Evolutionary conservation across 805 yeast genomes (phyloP), one percentile per base, ranked within the genome.

Genomic region (Pichia paraexigua): DNA sequence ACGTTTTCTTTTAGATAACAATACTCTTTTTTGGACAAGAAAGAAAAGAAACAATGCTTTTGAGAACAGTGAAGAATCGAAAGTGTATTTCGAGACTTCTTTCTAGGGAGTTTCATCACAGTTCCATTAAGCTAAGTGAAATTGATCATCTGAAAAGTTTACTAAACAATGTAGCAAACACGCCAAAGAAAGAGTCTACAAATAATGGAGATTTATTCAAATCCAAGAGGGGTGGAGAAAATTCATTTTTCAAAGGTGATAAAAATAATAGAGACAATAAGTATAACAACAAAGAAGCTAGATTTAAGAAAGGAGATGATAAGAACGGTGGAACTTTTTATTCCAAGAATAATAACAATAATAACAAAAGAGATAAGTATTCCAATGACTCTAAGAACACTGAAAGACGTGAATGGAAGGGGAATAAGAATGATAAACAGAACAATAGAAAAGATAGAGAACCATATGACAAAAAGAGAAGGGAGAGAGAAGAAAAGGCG

Each of bases 141-240:
- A 15, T 35, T 8, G 39, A 35, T 37, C 44, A 48, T 24, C 20
- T 48, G 47, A 48, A 48, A 21, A 44, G 41, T 39, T 15, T 48
- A n/a, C 20, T 48, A 10, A 24, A 46, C 20, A 43, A 48, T 18
- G 21, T 44, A 6, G 21, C 18, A 35, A 35, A 35, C 7, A 35
- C 20, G 2, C 39, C 39, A 17, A 35, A 35, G 20, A 6, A 35
- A 17, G 39, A 35, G n/a, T 10, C n/a, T 13, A 15, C 3, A 13
- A 30, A 30, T 13, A 13, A 35, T 35, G 17, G 17, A 15, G 39
- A n/a, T n/a, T 17, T 20, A 5, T 6, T 8, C 11, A 35, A n/a
- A n/a, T 6, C 10, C 7, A 35, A 35, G n/a, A 35, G 39, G n/a
- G n/a, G 20, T 35, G 11, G 10, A 9, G 35, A 30, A 30, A 15